Base-by-base conservation (phyloP, 169 alveolate species). In the Theileria sp. region DNA sequence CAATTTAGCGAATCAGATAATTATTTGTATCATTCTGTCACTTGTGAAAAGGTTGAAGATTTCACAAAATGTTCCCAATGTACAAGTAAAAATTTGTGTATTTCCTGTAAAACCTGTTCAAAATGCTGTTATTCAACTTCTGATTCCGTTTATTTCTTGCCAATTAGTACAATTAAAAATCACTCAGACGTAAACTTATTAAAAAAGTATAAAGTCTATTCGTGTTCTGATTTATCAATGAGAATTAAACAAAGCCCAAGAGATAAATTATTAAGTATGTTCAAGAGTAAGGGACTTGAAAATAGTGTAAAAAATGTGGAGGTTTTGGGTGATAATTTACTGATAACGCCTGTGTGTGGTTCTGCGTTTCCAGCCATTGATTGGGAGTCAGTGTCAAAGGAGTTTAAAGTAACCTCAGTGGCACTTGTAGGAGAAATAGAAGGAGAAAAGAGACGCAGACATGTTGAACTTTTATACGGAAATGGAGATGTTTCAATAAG, bases 361-460 rank as follows among this genome's bases (percentile, higher is more conserved):
- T 44, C 15, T 0, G 54, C 1, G 1, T 44, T 44, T 8, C 26
- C 36, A 19, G 32, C 3, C 1, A 58, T 58, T 58, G 67, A 58
- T 25, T 71, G 68, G 75, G 28, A 44, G 26, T 8, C 12, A 15
- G 49, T 54, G 1, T 28, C 79, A 23, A 71, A 9, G 28, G 58
- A 36, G 13, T 54, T 54, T 21, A 54, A 54, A 19, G 84, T 87
- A 34, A 76, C 75, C 44, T 34, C 86, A 17, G 69, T 87, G 23
- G 86, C 86, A 4, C 49, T 87, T 7, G 76, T 69, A 38, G 91
- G 79, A 74, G 79, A 60, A 5, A 71, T 87, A 15, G 60, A 71
- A 17, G 92, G 92, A 3, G 78, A 4, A 58, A 30, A 72, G 44
- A 36, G 92, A 34, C 65, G 44, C n/a, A 74, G 79, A 26, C 69